Conservation (phyloP, 192 early-diverging fungal species). For the Borealophlyctis nickersoniae region DNA sequence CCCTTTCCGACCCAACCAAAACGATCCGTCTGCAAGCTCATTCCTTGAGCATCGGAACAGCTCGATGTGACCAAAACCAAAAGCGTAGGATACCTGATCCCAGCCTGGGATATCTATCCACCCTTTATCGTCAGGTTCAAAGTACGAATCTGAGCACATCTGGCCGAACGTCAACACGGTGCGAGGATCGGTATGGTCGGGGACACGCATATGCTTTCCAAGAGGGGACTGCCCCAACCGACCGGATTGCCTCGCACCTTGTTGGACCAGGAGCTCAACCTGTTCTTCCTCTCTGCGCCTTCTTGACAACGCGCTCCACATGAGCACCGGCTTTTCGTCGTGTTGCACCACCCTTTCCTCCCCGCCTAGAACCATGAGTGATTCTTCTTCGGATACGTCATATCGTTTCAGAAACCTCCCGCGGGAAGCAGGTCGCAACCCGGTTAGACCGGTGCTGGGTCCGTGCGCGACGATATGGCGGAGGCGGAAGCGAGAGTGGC, state of each 20-base stretch:
- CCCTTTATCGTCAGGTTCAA: constrained; percentile 39
- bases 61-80: neutral
- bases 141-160: constrained; percentile 86
- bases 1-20: constrained; percentile 42
- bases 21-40: constrained; percentile 30
- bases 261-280: neutral
- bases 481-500: neutral
- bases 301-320: neutral
- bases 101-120: constrained; percentile 18
- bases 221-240: neutral
- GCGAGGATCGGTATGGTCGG: constrained; percentile 67
- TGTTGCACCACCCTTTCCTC: neutral
- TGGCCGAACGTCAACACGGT: constrained; percentile 70
- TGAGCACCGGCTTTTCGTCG: neutral
- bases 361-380: neutral
- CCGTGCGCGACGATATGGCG: neutral
- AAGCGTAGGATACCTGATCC: constrained; percentile 3
- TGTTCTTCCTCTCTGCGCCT: neutral
- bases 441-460: neutral
- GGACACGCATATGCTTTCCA: constrained; percentile 33
- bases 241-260: neutral
- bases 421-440: neutral
- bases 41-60: neutral
- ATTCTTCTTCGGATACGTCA: neutral
- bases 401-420: neutral